phyloP scores from a whole-genome alignment of 2,329 filamentous ascomycete species.

The Teratosphaeria nubilosa region DNA sequence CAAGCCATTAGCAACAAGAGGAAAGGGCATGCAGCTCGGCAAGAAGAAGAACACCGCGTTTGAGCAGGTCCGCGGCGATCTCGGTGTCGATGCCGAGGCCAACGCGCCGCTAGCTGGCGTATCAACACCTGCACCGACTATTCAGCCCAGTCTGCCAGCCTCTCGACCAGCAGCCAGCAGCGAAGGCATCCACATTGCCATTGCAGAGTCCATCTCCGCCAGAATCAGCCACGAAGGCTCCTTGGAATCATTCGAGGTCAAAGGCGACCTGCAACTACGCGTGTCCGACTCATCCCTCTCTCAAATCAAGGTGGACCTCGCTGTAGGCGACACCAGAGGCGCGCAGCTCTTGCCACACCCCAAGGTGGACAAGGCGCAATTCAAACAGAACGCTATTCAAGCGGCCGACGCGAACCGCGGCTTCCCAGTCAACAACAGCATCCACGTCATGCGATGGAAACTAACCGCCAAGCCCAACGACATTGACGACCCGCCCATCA shows the following conservation, averaged over 20 bases:
- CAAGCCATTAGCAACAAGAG: slow-evolving; percentile 67
- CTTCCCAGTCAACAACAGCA: slow-evolving; percentile 89
- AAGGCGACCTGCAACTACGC: slow-evolving; percentile 81
- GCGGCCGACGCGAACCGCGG: slow-evolving; percentile 78
- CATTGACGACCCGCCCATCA: slow-evolving; percentile 73
- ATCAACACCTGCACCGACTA: slow-evolving; percentile 37
- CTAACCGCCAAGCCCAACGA: slow-evolving; percentile 74
- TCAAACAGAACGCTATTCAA: slow-evolving; percentile 74
- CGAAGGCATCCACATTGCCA: slow-evolving; percentile 77
- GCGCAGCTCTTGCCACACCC: slow-evolving; percentile 93
- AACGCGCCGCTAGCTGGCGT: slow-evolving; percentile 52
- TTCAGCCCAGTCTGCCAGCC: background rate
- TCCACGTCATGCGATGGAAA: slow-evolving; percentile 89
- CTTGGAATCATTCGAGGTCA: slow-evolving; percentile 77
- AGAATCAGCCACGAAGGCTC: slow-evolving; percentile 81
- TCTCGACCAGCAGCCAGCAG: slow-evolving; percentile 45
- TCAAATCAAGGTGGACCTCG: slow-evolving; percentile 78
- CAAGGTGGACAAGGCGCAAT: slow-evolving; percentile 83
- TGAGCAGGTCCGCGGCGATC: slow-evolving; percentile 82
- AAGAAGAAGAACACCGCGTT: slow-evolving; percentile 98
- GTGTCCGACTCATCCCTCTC: slow-evolving; percentile 82
- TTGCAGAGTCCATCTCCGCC: slow-evolving; percentile 83
- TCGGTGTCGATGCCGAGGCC: slow-evolving; percentile 78
- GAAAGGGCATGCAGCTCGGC: slow-evolving; percentile 97
- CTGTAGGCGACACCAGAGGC: slow-evolving; percentile 65